Evolutionary conservation across 2,329 filamentous ascomycete genomes (phyloP).

Genomic region (Nannizziopsis arthrosporioides): DNA sequence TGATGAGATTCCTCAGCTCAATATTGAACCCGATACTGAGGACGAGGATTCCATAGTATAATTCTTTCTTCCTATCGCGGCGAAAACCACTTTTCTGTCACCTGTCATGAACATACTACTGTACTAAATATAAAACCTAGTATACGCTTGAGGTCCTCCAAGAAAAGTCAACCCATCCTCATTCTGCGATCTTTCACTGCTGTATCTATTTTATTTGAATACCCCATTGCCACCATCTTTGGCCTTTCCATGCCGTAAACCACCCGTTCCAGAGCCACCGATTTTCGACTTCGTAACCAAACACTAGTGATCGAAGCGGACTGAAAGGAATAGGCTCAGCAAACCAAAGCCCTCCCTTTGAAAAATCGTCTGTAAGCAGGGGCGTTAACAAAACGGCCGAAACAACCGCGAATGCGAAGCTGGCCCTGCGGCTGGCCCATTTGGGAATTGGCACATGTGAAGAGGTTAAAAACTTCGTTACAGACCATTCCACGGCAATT

Average conservation of each 20-base stretch:
- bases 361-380: slow-evolving; percentile 64
- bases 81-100: too few species aligned
- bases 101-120: too few species aligned
- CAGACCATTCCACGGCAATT: slow-evolving; percentile 46
- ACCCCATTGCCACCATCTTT: slow-evolving; percentile 53
- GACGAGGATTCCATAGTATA: slow-evolving; percentile 24
- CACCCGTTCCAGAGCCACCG: slow-evolving; percentile 57
- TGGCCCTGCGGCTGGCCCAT: slow-evolving; percentile 42
- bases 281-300: slow-evolving; percentile 48
- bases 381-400: slow-evolving; percentile 60
- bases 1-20: slow-evolving; percentile 40
- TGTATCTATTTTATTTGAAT: slow-evolving; percentile 23
- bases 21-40: slow-evolving; percentile 38
- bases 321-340: slow-evolving; percentile 74
- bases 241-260: slow-evolving; percentile 48
- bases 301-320: slow-evolving; percentile 52
- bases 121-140: too few species aligned
- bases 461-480: slow-evolving; percentile 30
- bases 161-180: too few species aligned
- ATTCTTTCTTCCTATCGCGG: too few species aligned
- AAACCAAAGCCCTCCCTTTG: slow-evolving; percentile 62
- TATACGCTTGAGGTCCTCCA: too few species aligned
- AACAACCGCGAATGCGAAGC: slow-evolving; percentile 48
- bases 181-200: neutral
- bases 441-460: slow-evolving; percentile 33